Percentiles rank a stretch among this genome's conserved stretches.
Conservation (phyloP, 1,284 basidiomycete species). For the Leccinum angustisporum region DNA sequence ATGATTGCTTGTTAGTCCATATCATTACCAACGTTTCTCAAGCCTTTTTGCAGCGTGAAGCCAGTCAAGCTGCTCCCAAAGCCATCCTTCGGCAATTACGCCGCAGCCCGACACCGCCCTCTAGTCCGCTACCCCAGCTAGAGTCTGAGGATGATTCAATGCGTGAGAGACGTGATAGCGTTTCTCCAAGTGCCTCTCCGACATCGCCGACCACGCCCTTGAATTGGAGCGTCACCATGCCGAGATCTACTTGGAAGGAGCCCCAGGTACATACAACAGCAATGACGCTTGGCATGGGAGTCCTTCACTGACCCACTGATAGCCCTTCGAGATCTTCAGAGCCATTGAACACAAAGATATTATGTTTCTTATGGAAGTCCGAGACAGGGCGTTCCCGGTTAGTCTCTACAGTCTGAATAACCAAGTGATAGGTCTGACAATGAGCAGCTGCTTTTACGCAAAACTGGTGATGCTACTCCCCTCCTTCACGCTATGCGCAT, state of each 20-base stretch:
- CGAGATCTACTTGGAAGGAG: constrained; percentile 47
- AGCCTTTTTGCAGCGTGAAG: constrained; percentile 73
- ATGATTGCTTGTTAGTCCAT: constrained; percentile 5
- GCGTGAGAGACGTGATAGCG: constrained; percentile 29
- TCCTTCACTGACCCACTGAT: constrained; percentile 2
- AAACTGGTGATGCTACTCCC: constrained; percentile 72
- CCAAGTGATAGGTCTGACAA: constrained; percentile 5
- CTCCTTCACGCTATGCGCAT: constrained; percentile 81
- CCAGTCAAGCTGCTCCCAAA: constrained; percentile 51
- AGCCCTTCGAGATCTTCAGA: constrained; percentile 74
- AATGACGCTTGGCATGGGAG: not conserved
- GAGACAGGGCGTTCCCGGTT: constrained; percentile 77
- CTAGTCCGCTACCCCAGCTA: constrained; percentile 16
- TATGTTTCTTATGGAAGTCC: constrained; percentile 74
- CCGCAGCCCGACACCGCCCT: constrained; percentile 41
- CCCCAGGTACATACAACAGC: constrained; percentile 50
- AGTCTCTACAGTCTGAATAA: constrained; percentile 11
- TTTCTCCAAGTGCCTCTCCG: constrained; percentile 31
- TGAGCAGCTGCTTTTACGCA: constrained; percentile 64
- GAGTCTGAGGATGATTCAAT: constrained; percentile 17
- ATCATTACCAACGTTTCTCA: constrained; percentile 28
- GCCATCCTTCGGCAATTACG: constrained; percentile 50
- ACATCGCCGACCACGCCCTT: constrained; percentile 33
- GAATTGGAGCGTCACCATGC: constrained; percentile 22
- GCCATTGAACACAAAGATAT: constrained; percentile 75